Percentiles rank a stretch among this genome's conserved stretches.
phyloP scores from a whole-genome alignment of 1,284 basidiomycete genomes.

The Caloboletus firmus region DNA sequence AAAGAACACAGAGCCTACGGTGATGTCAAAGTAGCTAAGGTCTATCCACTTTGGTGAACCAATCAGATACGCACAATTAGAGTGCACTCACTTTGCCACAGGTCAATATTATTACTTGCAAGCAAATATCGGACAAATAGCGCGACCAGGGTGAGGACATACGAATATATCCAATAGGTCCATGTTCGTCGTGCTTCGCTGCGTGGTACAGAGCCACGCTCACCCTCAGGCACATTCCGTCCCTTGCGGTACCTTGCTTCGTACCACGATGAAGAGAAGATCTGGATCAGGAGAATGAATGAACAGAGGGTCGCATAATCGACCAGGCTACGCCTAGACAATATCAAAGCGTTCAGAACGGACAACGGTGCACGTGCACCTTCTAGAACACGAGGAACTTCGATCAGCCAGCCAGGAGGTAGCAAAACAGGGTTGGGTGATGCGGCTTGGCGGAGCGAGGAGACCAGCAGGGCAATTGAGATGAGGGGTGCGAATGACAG shows the following conservation, averaged over 20 bases:
- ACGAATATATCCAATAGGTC: conserved; percentile 63
- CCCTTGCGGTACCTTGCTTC: conserved; percentile 54
- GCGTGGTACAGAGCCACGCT: conserved; percentile 73
- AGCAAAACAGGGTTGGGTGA: conserved; percentile 36
- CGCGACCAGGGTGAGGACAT: conserved; percentile 49
- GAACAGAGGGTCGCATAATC: conserved; percentile 80
- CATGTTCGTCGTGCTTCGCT: conserved; percentile 61
- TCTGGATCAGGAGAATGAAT: conserved; percentile 74
- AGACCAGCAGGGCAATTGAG: conserved; percentile 62
- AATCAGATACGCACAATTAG: conserved; percentile 1
- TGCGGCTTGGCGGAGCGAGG: conserved; percentile 42
- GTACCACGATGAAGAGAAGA: conserved; percentile 70
- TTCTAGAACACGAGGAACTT: conserved; percentile 55
- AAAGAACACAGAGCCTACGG: conserved; percentile 78
- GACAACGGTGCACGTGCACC: conserved; percentile 41
- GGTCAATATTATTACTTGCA: conserved; percentile 41
- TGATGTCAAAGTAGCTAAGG: conserved; percentile 77
- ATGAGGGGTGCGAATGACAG: conserved; percentile 78
- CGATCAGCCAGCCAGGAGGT: conserved; percentile 73
- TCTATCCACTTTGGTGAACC: conserved; percentile 46
- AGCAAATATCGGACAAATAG: conserved; percentile 51
- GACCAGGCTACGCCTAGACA: conserved; percentile 73
- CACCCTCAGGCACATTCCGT: conserved; percentile 53
- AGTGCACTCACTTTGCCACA: conserved; percentile 66
- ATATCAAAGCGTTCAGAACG: conserved; percentile 61